phyloP scores from a whole-genome alignment of 1,139 yeast species.

The Lodderomyces parapsilosis region DNA sequence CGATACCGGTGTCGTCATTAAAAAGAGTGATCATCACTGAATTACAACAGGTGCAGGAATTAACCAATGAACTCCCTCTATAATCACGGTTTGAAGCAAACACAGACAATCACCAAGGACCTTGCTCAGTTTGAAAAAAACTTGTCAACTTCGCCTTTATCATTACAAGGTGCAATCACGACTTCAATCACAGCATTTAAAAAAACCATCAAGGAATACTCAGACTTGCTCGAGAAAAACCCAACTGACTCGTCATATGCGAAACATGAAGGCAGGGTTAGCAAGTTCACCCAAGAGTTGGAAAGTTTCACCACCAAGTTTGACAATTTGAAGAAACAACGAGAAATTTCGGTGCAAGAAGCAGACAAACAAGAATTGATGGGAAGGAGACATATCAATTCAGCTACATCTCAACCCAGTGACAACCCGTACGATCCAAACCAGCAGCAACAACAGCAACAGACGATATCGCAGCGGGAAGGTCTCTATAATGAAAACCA shows the following conservation, averaged over 20 bases:
- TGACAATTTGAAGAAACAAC: slow-evolving; percentile 57
- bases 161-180: slow-evolving; percentile 79
- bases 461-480: slow-evolving; percentile 49
- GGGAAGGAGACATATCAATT: slow-evolving; percentile 48
- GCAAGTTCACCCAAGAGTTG: slow-evolving; percentile 60
- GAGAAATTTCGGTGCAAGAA: slow-evolving; percentile 60
- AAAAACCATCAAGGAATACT: slow-evolving; percentile 77
- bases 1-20: background rate
- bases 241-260: slow-evolving; percentile 52
- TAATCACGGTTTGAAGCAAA: slow-evolving; percentile 87
- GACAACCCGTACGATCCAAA: slow-evolving; percentile 61
- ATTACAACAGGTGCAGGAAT: too few relatives aligned
- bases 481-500: slow-evolving; percentile 70
- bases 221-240: slow-evolving; percentile 62
- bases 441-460: slow-evolving; percentile 14
- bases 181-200: slow-evolving; percentile 76
- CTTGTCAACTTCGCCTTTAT: slow-evolving; percentile 66
- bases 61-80: slow-evolving; percentile 68
- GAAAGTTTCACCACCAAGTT: slow-evolving; percentile 57
- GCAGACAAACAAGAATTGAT: slow-evolving; percentile 58
- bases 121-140: slow-evolving; percentile 64
- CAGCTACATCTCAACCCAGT: slow-evolving; percentile 21
- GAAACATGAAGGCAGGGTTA: slow-evolving; percentile 65
- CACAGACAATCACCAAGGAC: slow-evolving; percentile 69
- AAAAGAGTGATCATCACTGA: too few relatives aligned